Conservation (phyloP, 345 rosid species). For the Populus nigra region DNA sequence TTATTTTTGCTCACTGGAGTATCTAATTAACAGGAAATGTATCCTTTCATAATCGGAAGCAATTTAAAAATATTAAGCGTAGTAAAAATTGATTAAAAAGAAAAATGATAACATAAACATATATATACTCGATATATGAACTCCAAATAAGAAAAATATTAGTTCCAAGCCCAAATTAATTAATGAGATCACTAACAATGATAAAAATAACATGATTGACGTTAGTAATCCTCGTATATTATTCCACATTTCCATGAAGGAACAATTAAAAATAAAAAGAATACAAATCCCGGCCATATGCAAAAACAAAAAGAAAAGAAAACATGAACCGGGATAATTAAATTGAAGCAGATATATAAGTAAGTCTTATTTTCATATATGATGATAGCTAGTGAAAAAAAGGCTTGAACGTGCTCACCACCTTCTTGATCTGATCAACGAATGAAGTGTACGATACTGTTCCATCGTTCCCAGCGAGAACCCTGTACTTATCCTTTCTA, state of each 20-base stretch:
- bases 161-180: background rate
- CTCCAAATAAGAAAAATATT: background rate
- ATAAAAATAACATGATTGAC: background rate
- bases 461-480: conserved; percentile 85
- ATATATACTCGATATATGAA: background rate
- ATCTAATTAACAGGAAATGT: no score
- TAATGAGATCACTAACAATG: background rate
- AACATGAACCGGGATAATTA: background rate
- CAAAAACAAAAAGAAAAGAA: background rate
- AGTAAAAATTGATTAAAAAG: background rate
- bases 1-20: no score
- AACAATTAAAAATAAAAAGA: conserved; percentile 3
- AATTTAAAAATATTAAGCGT: background rate
- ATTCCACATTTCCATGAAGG: conserved; percentile 10
- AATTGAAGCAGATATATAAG: background rate
- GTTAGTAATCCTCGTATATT: background rate
- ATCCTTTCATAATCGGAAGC: background rate
- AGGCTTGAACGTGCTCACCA: conserved; percentile 59
- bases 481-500: conserved; percentile 78
- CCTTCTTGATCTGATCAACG: conserved; percentile 50
- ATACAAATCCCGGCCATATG: conserved; percentile 8
- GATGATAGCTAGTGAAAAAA: conserved; percentile 32
- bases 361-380: background rate
- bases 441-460: conserved; percentile 56
- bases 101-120: background rate